Percentiles rank a stretch among this genome's conserved stretches.
phyloP scores from a whole-genome alignment of 2,329 filamentous ascomycete genomes.

The Trichoderma hamatum region DNA sequence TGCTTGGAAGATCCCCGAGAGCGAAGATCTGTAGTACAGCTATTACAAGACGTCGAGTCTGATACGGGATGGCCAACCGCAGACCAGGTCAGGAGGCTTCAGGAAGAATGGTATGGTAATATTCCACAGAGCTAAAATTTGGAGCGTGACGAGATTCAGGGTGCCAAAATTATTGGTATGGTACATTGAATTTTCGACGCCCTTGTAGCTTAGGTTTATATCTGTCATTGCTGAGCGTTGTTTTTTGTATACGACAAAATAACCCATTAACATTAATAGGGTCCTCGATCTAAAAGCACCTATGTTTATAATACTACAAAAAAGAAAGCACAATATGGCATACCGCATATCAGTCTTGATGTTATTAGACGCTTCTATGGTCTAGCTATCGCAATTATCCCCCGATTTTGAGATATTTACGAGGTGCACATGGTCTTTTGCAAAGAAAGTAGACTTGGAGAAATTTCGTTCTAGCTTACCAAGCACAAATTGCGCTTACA shows the following conservation, averaged over 20 bases:
- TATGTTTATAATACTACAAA: background rate
- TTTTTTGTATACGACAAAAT: too few species aligned
- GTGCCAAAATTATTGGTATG: too few species aligned
- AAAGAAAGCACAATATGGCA: background rate
- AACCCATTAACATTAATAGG: too few species aligned
- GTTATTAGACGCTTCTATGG: background rate
- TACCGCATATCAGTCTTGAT: too few species aligned
- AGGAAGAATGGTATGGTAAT: conserved; percentile 2
- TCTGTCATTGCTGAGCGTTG: too few species aligned
- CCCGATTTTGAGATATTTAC: background rate
- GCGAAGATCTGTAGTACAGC: conserved; percentile 1
- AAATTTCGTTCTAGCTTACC: background rate
- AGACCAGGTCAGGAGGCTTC: background rate
- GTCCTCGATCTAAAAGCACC: too few species aligned
- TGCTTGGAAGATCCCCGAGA: conserved; percentile 12
- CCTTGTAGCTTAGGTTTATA: too few species aligned
- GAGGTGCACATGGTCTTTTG: too few species aligned
- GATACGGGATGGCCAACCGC: conserved; percentile 9
- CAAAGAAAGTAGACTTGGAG: background rate
- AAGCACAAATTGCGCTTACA: background rate
- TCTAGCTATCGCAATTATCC: background rate
- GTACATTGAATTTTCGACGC: too few species aligned
- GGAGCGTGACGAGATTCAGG: too few species aligned
- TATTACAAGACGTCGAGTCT: conserved; percentile 7
- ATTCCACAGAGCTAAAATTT: background rate